phyloP scores from a whole-genome alignment of 2,329 filamentous ascomycete genomes.

The Bisporella sp. region DNA sequence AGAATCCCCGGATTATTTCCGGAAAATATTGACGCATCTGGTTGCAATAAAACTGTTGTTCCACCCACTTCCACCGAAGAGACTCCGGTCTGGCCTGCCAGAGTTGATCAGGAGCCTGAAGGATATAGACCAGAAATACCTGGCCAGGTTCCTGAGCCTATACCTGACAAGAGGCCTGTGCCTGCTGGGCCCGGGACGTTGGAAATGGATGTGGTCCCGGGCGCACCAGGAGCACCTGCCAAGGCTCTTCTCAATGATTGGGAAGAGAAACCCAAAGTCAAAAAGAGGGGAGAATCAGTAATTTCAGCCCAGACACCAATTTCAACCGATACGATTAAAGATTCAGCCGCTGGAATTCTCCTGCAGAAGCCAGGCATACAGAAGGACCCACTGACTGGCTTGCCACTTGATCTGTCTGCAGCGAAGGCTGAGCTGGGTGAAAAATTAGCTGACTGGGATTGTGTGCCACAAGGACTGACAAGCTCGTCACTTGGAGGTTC shows the following conservation, averaged over 20 bases:
- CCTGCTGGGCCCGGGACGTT: slow-evolving; percentile 11
- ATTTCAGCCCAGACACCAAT: not conserved
- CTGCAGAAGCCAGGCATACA: not conserved
- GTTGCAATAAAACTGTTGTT: slow-evolving; percentile 50
- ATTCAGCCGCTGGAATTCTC: not conserved
- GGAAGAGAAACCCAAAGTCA: slow-evolving; percentile 15
- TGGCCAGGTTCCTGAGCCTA: slow-evolving; percentile 13
- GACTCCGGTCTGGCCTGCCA: not conserved
- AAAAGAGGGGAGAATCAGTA: slow-evolving; percentile 8
- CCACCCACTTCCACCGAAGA: not conserved
- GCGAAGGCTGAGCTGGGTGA: slow-evolving; percentile 9
- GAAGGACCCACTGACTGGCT: slow-evolving; percentile 7
- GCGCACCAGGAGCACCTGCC: slow-evolving; percentile 16
- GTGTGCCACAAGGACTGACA: slow-evolving; percentile 52
- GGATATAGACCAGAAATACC: slow-evolving; percentile 25
- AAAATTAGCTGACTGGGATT: slow-evolving; percentile 33
- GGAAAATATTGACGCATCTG: slow-evolving; percentile 67
- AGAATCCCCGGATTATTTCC: slow-evolving; percentile 81
- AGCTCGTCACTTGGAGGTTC: slow-evolving; percentile 37
- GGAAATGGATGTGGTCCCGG: slow-evolving; percentile 23
- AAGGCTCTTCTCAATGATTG: slow-evolving; percentile 14
- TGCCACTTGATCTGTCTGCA: slow-evolving; percentile 13
- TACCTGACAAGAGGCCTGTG: slow-evolving; percentile 13
- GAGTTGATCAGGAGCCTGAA: slow-evolving; percentile 13
- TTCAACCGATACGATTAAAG: not conserved